Base-by-base conservation (phyloP, 202 grass and related monocot genomes). In the Setaria italica region DNA sequence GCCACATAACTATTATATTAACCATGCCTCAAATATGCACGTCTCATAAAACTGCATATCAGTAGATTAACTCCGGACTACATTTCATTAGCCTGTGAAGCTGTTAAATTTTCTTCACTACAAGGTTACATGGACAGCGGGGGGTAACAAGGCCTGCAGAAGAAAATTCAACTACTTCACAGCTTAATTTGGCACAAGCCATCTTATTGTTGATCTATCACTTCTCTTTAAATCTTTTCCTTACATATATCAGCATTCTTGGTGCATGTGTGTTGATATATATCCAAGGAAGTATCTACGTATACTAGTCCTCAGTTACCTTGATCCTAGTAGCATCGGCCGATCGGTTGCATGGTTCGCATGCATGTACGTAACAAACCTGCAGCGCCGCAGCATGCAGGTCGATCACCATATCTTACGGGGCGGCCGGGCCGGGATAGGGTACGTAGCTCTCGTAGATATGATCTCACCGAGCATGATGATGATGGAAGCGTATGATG, bases 101-200 rank as follows among this genome's bases (percentile, higher is more conserved):
- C 92, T 81, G 92, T 11, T 5, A 97, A 94, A 94, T 97, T 97
- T 97, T 94, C 90, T 89, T 81, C 86, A 53, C 48, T 76, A 62
- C 92, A 89, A 73, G 80, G 77, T 45, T 79, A 21, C 62, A 10
- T 70, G 53, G 53, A 2, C 56, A 72, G 11, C 47, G 3, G 50
- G 10, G 2, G 43, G 10, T 14, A 69, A 3, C 20, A 7, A 70
- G 62, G 70, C 39, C 14, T 89, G 67, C 73, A 81, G 88, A 90
- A 97, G 88, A 97, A 97, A 97, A 97, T 97, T 97, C 88, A 89
- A 70, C 94, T 92, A 92, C 92, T 97, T 94, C 92, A 91, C 94
- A 85, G 69, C 80, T 74, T 89, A 87, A 53, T 57, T 50, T 60
- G 83, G 78, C 67, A 72, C 13, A 30, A 78, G 57, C 47, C 74